These are phyloP conservation scores for Graphiopsis chlorocephala DNA, from an alignment of 2,329 filamentous ascomycete species.

Conservation along the genomic window DNA sequence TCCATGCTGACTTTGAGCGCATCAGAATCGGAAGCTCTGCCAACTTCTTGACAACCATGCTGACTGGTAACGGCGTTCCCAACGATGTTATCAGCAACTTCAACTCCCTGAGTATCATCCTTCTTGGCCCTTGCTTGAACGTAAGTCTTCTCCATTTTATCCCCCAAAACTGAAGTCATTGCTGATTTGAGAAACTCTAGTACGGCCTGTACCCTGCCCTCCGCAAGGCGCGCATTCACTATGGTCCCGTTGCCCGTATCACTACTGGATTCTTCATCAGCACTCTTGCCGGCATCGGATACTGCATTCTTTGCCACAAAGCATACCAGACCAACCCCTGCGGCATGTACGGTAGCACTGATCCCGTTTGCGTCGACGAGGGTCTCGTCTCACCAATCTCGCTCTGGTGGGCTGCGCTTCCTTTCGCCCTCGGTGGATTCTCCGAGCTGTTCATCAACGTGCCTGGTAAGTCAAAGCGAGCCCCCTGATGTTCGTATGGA, in stretches of 20 bases:
- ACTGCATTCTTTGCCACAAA: constrained; percentile 43
- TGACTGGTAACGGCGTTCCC: constrained; percentile 38
- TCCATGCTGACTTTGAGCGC: not conserved
- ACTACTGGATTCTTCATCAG: constrained; percentile 48
- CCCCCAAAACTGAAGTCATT: not conserved
- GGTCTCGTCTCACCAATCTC: constrained; percentile 39
- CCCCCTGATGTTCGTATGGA: not conserved
- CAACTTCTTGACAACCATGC: constrained; percentile 27
- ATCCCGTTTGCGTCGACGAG: constrained; percentile 34
- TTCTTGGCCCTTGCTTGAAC: constrained; percentile 41
- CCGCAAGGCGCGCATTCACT: constrained; percentile 39
- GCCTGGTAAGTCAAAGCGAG: constrained; percentile 24
- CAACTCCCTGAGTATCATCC: constrained; percentile 45
- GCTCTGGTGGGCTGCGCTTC: constrained; percentile 44
- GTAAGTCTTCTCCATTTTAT: not conserved
- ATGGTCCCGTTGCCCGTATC: constrained; percentile 53
- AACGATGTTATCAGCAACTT: constrained; percentile 49
- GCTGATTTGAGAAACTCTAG: constrained; percentile 22
- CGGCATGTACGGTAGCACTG: constrained; percentile 39
- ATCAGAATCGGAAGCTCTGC: constrained; percentile 24
- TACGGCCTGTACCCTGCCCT: constrained; percentile 45
- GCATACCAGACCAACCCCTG: constrained; percentile 49
- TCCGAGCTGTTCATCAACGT: constrained; percentile 45
- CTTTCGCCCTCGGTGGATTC: constrained; percentile 38
- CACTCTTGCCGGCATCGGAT: constrained; percentile 42